Conservation (phyloP, 2,329 filamentous ascomycete genomes). For the Fusarium liriodendri region DNA sequence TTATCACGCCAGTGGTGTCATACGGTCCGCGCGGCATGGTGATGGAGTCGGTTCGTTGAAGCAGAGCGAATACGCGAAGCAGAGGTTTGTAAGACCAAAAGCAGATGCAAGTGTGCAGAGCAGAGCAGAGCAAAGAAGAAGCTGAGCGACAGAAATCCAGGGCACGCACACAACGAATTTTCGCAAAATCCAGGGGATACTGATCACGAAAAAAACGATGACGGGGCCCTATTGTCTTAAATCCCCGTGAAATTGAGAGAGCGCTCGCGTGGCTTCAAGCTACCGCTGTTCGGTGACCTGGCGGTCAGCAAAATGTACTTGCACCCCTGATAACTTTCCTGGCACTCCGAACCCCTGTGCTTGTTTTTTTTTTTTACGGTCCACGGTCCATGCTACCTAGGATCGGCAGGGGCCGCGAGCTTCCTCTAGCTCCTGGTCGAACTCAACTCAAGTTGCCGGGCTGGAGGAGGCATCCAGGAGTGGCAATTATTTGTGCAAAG, state of each 20-base stretch:
- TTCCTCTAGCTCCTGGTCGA: conserved; percentile 34
- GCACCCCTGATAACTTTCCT: conserved; percentile 36
- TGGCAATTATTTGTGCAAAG: conserved; percentile 30
- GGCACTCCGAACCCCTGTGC: conserved; percentile 29
- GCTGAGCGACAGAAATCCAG: conserved; percentile 34
- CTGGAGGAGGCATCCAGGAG: conserved; percentile 19
- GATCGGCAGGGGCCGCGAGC: conserved; percentile 45
- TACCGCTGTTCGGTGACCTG: conserved; percentile 34
- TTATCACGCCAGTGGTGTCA: conserved; percentile 52
- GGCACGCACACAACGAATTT: conserved; percentile 35
- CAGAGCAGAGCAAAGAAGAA: conserved; percentile 13
- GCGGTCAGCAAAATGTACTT: conserved; percentile 29
- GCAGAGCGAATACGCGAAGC: conserved; percentile 8
- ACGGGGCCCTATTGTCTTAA: conserved; percentile 40
- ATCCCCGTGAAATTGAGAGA: conserved; percentile 35
- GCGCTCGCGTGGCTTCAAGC: conserved; percentile 36
- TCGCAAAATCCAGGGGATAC: conserved; percentile 31
- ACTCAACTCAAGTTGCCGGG: conserved; percentile 29
- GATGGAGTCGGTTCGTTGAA: conserved; percentile 16
- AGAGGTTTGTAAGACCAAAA: conserved; percentile 21
- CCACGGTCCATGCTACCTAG: conserved; percentile 19
- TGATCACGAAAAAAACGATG: conserved; percentile 36
- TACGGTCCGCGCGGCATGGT: conserved; percentile 52
- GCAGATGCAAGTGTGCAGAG: conserved; percentile 26
- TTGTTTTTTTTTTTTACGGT: conserved; percentile 23